A percentile compares a stretch with the other conserved stretches of the same genome.
Evolutionary conservation across 2,329 filamentous ascomycete genomes (phyloP).

Genomic region (Aschersonia sp.): DNA sequence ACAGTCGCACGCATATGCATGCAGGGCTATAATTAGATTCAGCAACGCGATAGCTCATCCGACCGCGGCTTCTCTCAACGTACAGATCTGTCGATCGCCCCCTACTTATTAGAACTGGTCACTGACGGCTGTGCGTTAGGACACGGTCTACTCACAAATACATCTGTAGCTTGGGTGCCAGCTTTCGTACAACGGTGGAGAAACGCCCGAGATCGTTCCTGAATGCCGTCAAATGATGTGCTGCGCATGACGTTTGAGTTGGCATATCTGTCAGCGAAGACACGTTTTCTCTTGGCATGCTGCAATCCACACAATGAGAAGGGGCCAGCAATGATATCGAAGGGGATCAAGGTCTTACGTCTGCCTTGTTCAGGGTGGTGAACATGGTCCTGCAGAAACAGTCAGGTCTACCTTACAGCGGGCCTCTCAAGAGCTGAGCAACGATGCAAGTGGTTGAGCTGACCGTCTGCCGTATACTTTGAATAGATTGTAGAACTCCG

Average conservation of each 20-base stretch:
- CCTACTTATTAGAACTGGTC: neutral
- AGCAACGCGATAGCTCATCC: neutral
- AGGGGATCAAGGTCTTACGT: slow-evolving; percentile 20
- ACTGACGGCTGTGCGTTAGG: neutral
- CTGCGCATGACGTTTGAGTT: slow-evolving; percentile 50
- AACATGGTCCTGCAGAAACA: slow-evolving; percentile 38
- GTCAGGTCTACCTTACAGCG: neutral
- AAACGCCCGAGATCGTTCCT: slow-evolving; percentile 40
- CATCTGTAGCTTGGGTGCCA: slow-evolving; percentile 21
- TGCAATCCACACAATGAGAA: slow-evolving; percentile 11
- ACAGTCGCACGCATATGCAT: slow-evolving; percentile 56
- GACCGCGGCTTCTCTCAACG: neutral
- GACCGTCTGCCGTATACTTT: slow-evolving; percentile 40
- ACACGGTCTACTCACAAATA: slow-evolving; percentile 37
- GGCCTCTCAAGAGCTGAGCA: neutral
- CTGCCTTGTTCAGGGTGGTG: slow-evolving; percentile 37
- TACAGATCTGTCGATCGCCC: slow-evolving; percentile 1
- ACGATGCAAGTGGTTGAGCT: slow-evolving; percentile 5
- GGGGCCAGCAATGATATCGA: neutral
- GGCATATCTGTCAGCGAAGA: slow-evolving; percentile 52
- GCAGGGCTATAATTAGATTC: slow-evolving; percentile 23
- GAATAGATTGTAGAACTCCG: slow-evolving; percentile 48
- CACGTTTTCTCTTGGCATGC: slow-evolving; percentile 48
- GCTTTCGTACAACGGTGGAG: slow-evolving; percentile 34
- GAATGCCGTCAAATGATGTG: slow-evolving; percentile 39